Conservation (phyloP, 2,329 filamentous ascomycete species). For the Aureobasidium subglaciale region DNA sequence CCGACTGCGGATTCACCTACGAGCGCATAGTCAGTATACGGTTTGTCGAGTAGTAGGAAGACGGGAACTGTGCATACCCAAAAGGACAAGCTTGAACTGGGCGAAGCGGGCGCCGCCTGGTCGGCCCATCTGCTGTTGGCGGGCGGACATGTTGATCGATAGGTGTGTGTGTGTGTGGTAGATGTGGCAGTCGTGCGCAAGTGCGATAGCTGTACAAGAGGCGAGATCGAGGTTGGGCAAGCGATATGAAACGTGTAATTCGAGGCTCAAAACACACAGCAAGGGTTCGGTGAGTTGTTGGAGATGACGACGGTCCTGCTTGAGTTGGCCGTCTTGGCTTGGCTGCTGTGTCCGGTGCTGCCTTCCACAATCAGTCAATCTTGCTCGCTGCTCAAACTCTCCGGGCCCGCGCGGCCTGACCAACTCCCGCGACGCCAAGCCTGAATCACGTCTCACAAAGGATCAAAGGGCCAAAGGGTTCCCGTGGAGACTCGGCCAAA, state of each 20-base stretch:
- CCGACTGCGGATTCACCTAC: conserved; percentile 95
- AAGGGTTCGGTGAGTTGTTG: background rate
- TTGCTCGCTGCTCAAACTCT: conserved; percentile 3
- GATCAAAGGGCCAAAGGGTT: background rate
- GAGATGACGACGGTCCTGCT: conserved; percentile 4
- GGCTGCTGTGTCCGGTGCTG: background rate
- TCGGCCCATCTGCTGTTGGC: conserved; percentile 65
- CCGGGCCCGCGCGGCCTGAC: background rate
- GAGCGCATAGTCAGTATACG: conserved; percentile 14
- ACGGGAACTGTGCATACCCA: conserved; percentile 59
- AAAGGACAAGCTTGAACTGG: conserved; percentile 96
- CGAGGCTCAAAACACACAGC: background rate
- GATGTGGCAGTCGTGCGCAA: background rate
- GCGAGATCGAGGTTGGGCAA: background rate
- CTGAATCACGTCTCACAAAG: background rate
- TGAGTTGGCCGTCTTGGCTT: background rate
- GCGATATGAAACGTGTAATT: background rate
- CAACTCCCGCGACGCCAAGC: background rate
- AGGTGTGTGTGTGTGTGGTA: background rate
- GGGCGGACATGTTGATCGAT: conserved; percentile 63
- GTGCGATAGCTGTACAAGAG: background rate
- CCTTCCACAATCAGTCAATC: background rate
- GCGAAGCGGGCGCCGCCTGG: conserved; percentile 72
- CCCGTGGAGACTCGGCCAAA: background rate
- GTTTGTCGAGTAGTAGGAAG: background rate